Evolutionary conservation across 2,329 filamentous ascomycete species (phyloP).

Genomic region (Zelopaecilomyces penicillatus): DNA sequence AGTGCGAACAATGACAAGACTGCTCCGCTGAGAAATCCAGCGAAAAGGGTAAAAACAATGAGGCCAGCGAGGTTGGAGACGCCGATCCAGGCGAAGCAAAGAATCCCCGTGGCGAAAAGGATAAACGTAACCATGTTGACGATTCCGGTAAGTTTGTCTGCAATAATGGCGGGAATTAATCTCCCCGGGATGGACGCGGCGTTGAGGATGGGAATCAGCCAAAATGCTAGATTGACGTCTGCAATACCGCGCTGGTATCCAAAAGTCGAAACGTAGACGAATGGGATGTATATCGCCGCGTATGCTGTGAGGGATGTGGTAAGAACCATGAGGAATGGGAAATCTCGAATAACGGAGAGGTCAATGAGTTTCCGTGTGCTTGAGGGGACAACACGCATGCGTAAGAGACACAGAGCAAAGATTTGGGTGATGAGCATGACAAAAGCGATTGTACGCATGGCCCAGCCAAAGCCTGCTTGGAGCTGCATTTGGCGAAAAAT

Average conservation of each 20-base stretch:
- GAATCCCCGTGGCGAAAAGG: conserved; percentile 1
- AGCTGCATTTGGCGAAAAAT: conserved; percentile 42
- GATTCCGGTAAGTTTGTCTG: conserved; percentile 2
- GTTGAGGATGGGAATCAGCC: conserved; percentile 33
- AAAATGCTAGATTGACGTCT: no score
- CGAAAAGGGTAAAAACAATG: background rate
- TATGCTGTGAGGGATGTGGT: no score
- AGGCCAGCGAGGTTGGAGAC: background rate
- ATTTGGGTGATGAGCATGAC: conserved; percentile 32
- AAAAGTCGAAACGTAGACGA: no score
- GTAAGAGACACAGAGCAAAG: background rate
- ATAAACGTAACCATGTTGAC: conserved; percentile 4
- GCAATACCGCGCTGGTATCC: no score
- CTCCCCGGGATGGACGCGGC: conserved; percentile 34
- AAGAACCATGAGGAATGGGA: no score
- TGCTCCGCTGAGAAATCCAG: no score
- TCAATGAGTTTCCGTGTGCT: no score
- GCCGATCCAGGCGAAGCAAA: conserved; percentile 1
- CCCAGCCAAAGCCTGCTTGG: conserved; percentile 51
- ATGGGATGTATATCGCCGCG: no score
- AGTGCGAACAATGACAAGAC: background rate
- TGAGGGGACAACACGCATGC: no score
- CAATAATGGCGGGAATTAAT: background rate
- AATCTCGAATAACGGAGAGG: no score
- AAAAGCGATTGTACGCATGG: conserved; percentile 47